phyloP scores from a whole-genome alignment of 805 yeast species.

The Nakazawaea ishiwadae region DNA sequence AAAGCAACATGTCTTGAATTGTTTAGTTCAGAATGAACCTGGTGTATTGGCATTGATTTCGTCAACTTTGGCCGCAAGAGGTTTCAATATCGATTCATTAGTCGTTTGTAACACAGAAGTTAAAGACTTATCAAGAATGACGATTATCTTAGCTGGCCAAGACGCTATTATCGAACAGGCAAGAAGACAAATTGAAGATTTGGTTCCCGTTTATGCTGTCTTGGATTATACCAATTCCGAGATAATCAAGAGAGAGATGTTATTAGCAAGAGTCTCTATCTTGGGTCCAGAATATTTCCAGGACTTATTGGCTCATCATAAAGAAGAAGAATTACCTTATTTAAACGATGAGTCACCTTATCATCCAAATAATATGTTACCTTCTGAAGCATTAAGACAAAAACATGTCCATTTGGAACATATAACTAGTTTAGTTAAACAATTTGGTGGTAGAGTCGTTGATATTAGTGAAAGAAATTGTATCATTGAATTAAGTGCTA shows the following conservation, averaged over 20 bases:
- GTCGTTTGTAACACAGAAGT: slow-evolving; percentile 97
- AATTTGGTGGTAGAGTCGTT: slow-evolving; percentile 90
- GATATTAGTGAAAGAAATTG: slow-evolving; percentile 93
- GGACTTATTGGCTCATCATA: slow-evolving; percentile 85
- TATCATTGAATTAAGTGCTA: slow-evolving; percentile 89
- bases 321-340: slow-evolving; percentile 39
- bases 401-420: slow-evolving; percentile 87
- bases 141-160: slow-evolving; percentile 89
- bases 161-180: slow-evolving; percentile 98
- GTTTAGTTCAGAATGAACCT: slow-evolving; percentile 97
- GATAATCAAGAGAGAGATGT: slow-evolving; percentile 85
- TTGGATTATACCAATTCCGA: slow-evolving; percentile 89
- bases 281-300: slow-evolving; percentile 98
- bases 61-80: slow-evolving; percentile 96
- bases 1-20: slow-evolving; percentile 88
- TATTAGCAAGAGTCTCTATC: slow-evolving; percentile 86
- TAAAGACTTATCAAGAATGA: slow-evolving; percentile 92
- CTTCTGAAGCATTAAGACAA: slow-evolving; percentile 90
- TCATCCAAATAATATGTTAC: slow-evolving; percentile 88
- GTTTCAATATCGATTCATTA: slow-evolving; percentile 95
- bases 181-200: slow-evolving; percentile 94
- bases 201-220: slow-evolving; percentile 98
- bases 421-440: slow-evolving; percentile 70
- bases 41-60: slow-evolving; percentile 93
- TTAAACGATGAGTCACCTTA: slow-evolving; percentile 40